Evolutionary conservation across 768 basidiomycete species (phyloP).

Genomic region (Tulasnella sp.): DNA sequence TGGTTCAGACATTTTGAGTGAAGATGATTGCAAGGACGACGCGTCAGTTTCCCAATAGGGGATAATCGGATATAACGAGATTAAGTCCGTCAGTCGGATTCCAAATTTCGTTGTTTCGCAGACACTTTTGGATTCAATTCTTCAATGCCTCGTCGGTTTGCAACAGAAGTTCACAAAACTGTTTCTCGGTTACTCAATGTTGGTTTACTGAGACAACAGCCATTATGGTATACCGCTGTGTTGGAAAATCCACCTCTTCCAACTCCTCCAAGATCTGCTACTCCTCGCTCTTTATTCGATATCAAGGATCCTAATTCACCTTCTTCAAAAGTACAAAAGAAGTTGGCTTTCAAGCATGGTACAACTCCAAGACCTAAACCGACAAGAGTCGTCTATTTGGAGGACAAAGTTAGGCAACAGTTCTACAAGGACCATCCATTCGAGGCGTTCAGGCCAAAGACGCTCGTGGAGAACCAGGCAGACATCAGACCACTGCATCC

Average conservation of each 20-base stretch:
- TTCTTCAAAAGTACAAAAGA: background rate
- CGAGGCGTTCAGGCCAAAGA: slow-evolving; percentile 74
- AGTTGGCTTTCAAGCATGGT: slow-evolving; percentile 1
- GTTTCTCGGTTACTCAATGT: slow-evolving; percentile 67
- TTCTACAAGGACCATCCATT: slow-evolving; percentile 97
- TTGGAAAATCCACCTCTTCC: slow-evolving; percentile 79
- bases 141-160: slow-evolving; percentile 62
- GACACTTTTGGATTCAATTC: background rate
- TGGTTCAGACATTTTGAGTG: slow-evolving; percentile 16
- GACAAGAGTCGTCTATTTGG: slow-evolving; percentile 53
- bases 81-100: slow-evolving; percentile 2
- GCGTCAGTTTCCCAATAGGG: slow-evolving; percentile 13
- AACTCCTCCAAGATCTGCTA: slow-evolving; percentile 55
- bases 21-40: slow-evolving; percentile 2
- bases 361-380: slow-evolving; percentile 12
- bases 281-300: slow-evolving; percentile 40
- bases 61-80: slow-evolving; percentile 9
- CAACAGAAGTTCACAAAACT: slow-evolving; percentile 79
- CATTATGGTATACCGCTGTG: slow-evolving; percentile 76
- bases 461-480: slow-evolving; percentile 54
- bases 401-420: slow-evolving; percentile 74
- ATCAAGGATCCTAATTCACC: slow-evolving; percentile 9
- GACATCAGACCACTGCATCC: slow-evolving; percentile 43
- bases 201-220: slow-evolving; percentile 47
- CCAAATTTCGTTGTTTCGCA: slow-evolving; percentile 7